Conservation (phyloP, 441 rosid genomes). For the Croton laevigatus region DNA sequence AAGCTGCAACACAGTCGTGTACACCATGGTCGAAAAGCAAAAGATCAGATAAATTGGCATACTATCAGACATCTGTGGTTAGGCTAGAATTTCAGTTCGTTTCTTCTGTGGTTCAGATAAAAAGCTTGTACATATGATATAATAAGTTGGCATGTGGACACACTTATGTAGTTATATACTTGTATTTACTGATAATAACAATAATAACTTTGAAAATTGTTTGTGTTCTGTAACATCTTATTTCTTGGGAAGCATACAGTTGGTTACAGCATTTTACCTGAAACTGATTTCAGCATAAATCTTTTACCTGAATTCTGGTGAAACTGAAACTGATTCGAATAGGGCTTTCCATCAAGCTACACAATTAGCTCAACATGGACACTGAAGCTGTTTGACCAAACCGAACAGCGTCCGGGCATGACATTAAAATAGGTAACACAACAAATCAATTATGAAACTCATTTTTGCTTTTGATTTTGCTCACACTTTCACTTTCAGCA, state of each 20-base stretch:
- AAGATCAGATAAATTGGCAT: constrained; percentile 38
- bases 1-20: not conserved
- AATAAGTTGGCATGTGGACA: not conserved
- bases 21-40: constrained; percentile 9
- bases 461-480: not conserved
- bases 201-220: no score
- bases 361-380: no score
- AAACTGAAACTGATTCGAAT: no score
- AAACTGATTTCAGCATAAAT: no score
- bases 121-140: not conserved
- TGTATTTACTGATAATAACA: no score
- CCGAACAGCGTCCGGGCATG: no score
- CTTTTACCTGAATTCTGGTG: no score
- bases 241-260: no score
- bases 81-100: constrained; percentile 9
- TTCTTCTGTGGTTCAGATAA: not conserved
- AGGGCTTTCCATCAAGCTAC: no score
- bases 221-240: no score
- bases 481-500: not conserved
- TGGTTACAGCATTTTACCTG: no score
- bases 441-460: not conserved
- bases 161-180: not conserved
- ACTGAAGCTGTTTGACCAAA: no score
- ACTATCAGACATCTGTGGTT: constrained; percentile 49
- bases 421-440: not conserved